These are phyloP conservation scores for Suhomyces sp. DNA, from an alignment of 805 yeast species.

Conservation along the genomic window DNA sequence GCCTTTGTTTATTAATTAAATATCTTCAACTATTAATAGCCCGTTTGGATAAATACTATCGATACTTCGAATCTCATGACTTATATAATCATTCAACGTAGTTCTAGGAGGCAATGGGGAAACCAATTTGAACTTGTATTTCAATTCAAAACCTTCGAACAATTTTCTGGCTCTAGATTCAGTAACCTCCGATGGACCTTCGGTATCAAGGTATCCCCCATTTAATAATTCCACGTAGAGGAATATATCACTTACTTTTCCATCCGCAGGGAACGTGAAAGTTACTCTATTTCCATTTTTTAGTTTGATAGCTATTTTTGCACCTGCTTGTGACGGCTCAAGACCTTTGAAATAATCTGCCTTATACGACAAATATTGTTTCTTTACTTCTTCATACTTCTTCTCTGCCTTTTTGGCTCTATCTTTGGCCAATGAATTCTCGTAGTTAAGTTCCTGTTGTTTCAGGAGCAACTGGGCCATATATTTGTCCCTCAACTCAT, in stretches of 20 bases:
- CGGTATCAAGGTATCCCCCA: constrained; percentile 37
- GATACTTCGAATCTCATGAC: constrained; percentile 56
- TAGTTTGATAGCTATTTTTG: constrained; percentile 71
- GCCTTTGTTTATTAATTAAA: too few species aligned
- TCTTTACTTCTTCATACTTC: constrained; percentile 29
- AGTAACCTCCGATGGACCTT: constrained; percentile 16
- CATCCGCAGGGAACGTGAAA: constrained; percentile 29
- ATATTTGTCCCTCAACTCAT: constrained; percentile 62
- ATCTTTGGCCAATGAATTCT: constrained; percentile 68
- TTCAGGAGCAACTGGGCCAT: constrained; percentile 56
- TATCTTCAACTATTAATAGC: constrained; percentile 63
- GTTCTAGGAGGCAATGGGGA: constrained; percentile 42
- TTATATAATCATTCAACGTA: constrained; percentile 34
- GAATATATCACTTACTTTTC: constrained; percentile 31
- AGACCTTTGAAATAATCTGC: constrained; percentile 27
- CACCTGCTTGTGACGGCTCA: constrained; percentile 24
- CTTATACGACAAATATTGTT: constrained; percentile 35
- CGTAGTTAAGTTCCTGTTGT: constrained; percentile 78
- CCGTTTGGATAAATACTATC: constrained; percentile 49
- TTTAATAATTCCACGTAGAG: constrained; percentile 36
- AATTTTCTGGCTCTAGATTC: constrained; percentile 22
- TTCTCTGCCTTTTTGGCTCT: constrained; percentile 44
- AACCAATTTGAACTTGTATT: constrained; percentile 30
- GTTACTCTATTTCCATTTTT: constrained; percentile 59
- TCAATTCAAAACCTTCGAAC: constrained; percentile 24